phyloP scores from a whole-genome alignment of 108 stramenopile genomes.

The Discostella pseudostelligera region DNA sequence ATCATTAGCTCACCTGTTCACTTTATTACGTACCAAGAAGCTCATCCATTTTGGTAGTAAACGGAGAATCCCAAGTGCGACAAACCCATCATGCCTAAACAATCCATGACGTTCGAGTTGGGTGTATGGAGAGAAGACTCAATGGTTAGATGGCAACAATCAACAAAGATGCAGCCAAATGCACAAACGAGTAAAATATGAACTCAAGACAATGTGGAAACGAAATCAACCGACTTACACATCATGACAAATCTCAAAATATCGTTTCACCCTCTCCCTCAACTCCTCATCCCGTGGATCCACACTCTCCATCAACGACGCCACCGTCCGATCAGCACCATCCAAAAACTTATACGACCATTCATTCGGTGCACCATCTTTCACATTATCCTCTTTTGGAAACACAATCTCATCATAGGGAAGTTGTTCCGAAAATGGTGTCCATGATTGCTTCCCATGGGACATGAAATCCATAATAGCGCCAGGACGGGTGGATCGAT shows the following conservation, averaged over 20 bases:
- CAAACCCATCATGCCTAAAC: slow-evolving; percentile 43
- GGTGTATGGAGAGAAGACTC: neutral
- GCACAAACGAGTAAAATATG: neutral
- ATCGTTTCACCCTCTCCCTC: slow-evolving; percentile 24
- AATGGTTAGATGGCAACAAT: neutral
- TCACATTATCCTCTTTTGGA: slow-evolving; percentile 25
- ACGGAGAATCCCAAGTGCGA: slow-evolving; percentile 36
- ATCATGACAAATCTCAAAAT: slow-evolving; percentile 32
- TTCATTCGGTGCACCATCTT: slow-evolving; percentile 34
- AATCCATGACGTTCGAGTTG: neutral
- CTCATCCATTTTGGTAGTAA: slow-evolving; percentile 33
- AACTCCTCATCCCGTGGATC: slow-evolving; percentile 31
- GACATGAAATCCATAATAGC: slow-evolving; percentile 49
- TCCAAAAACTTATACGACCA: slow-evolving; percentile 38
- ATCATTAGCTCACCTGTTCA: slow-evolving; percentile 12
- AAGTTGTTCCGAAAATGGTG: slow-evolving; percentile 22
- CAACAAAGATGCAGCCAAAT: too few relatives aligned
- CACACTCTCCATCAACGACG: slow-evolving; percentile 15
- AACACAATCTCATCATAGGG: slow-evolving; percentile 49
- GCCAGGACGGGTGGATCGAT: slow-evolving; percentile 33
- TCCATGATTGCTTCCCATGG: slow-evolving; percentile 34
- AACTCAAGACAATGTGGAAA: neutral
- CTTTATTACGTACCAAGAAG: slow-evolving; percentile 36
- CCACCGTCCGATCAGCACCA: slow-evolving; percentile 18
- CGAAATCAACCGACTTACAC: slow-evolving; percentile 14